A percentile compares a stretch with the other conserved stretches of the same genome.
Evolutionary conservation across 306 rosid genomes (phyloP).

Genomic region (Oxytropis ochrocephala): DNA sequence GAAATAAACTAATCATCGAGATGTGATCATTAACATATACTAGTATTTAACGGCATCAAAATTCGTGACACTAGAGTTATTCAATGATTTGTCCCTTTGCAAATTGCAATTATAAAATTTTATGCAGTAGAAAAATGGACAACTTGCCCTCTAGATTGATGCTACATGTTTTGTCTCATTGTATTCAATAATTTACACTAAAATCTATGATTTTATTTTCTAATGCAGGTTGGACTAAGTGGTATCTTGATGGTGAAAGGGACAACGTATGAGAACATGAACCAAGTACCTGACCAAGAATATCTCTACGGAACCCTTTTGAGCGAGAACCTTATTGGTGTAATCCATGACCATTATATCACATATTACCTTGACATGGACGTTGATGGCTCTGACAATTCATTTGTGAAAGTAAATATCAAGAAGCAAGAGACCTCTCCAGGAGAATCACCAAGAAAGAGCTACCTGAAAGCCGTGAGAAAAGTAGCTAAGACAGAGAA

Average conservation of each 20-base stretch:
- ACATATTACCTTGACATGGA: slow-evolving; percentile 83
- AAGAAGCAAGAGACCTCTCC: slow-evolving; percentile 36
- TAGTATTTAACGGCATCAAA: neutral
- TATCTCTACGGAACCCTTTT: slow-evolving; percentile 69
- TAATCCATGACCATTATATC: slow-evolving; percentile 75
- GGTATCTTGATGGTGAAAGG: slow-evolving; percentile 96
- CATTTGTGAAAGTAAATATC: slow-evolving; percentile 67
- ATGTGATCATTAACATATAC: neutral
- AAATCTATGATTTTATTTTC: neutral
- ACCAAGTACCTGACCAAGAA: slow-evolving; percentile 39
- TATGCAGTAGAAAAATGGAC: neutral
- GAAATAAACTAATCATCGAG: neutral
- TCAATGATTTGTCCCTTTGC: neutral
- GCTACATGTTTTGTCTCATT: neutral
- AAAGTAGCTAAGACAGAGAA: slow-evolving; percentile 78
- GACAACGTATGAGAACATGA: slow-evolving; percentile 46
- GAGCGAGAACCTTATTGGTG: slow-evolving; percentile 74
- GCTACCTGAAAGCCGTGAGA: slow-evolving; percentile 63
- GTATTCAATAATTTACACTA: neutral
- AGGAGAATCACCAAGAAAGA: slow-evolving; percentile 63
- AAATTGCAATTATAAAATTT: neutral
- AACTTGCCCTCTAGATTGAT: neutral
- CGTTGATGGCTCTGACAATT: slow-evolving; percentile 68
- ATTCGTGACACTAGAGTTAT: neutral
- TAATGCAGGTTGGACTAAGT: slow-evolving; percentile 71